These are phyloP conservation scores for Brachypodium distachyon DNA, from an alignment of 202 grass and related monocot species.

Conservation along the genomic window DNA sequence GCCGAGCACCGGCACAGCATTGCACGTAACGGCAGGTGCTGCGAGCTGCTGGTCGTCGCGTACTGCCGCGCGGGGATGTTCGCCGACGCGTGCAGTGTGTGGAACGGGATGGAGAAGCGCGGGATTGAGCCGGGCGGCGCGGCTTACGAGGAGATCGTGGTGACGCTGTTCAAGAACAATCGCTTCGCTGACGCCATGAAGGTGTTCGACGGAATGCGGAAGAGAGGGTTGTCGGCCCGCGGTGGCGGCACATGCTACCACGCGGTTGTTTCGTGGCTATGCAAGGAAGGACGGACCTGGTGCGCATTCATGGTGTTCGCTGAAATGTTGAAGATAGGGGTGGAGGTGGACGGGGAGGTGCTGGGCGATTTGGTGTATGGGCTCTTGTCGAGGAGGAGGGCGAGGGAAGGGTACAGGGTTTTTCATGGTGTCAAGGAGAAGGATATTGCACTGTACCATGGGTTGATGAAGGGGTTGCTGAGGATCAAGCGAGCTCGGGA, in stretches of 20 bases:
- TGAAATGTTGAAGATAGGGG: conserved; percentile 77
- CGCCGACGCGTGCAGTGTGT: conserved; percentile 53
- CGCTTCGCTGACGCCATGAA: conserved; percentile 49
- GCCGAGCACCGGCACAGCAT: conserved; percentile 44
- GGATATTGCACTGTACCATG: conserved; percentile 53
- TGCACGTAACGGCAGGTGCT: conserved; percentile 32
- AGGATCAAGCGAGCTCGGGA: conserved; percentile 57
- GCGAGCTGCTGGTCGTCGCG: conserved; percentile 37
- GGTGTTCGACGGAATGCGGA: conserved; percentile 59
- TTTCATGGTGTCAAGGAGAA: conserved; percentile 40
- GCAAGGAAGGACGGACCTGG: conserved; percentile 57
- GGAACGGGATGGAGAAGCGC: conserved; percentile 52
- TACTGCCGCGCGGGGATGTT: conserved; percentile 57
- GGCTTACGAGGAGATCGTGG: conserved; percentile 57
- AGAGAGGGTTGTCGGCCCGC: conserved; percentile 16
- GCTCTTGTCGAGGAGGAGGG: conserved; percentile 42
- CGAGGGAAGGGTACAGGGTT: conserved; percentile 48
- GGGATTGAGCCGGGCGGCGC: conserved; percentile 38
- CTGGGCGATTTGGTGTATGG: conserved; percentile 58
- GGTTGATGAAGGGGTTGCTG: conserved; percentile 72
- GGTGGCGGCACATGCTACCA: conserved; percentile 29
- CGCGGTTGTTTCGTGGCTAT: conserved; percentile 42
- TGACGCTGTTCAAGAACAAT: conserved; percentile 73
- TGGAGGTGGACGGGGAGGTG: conserved; percentile 37
- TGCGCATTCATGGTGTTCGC: conserved; percentile 49